Percentiles rank a stretch among this genome's conserved stretches.
phyloP scores from a whole-genome alignment of 768 basidiomycete species.

The Psilocybe cyanescens region DNA sequence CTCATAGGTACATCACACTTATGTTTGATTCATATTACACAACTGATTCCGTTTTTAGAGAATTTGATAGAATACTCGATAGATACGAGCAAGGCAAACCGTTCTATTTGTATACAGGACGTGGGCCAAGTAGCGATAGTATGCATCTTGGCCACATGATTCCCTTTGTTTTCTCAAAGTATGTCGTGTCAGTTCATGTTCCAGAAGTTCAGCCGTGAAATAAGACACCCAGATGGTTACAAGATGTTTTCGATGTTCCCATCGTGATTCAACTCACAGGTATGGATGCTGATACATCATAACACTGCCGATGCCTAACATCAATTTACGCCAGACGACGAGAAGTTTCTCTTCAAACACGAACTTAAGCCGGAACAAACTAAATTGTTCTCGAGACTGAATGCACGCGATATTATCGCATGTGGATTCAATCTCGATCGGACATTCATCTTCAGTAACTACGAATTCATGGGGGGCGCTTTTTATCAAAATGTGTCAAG shows the following conservation, averaged over 20 bases:
- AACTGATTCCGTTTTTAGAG: constrained; percentile 48
- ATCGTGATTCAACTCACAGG: constrained; percentile 96
- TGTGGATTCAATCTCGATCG: constrained; percentile 90
- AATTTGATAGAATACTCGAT: constrained; percentile 92
- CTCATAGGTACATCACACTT: constrained; percentile 75
- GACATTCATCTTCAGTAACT: constrained; percentile 97
- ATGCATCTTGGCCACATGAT: constrained; percentile 99
- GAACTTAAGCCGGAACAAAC: constrained; percentile 91
- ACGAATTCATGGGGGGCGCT: constrained; percentile 85
- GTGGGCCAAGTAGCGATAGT: constrained; percentile 95
- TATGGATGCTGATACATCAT: constrained; percentile 30
- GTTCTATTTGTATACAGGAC: constrained; percentile 97
- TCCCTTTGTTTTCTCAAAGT: constrained; percentile 98
- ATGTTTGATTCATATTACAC: constrained; percentile 1
- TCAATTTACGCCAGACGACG: constrained; percentile 69
- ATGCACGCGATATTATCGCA: constrained; percentile 96
- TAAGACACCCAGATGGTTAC: constrained; percentile 77
- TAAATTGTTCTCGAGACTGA: constrained; percentile 77
- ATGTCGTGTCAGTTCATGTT: constrained; percentile 26
- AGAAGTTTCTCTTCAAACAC: constrained; percentile 98
- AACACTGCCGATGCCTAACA: not conserved
- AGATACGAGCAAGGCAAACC: constrained; percentile 97
- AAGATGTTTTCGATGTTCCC: constrained; percentile 94
- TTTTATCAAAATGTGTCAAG: constrained; percentile 96
- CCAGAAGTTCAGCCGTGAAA: not conserved